Evolutionary conservation across 2,329 filamentous ascomycete genomes (phyloP).

Genomic region (Aspergillus sp.): DNA sequence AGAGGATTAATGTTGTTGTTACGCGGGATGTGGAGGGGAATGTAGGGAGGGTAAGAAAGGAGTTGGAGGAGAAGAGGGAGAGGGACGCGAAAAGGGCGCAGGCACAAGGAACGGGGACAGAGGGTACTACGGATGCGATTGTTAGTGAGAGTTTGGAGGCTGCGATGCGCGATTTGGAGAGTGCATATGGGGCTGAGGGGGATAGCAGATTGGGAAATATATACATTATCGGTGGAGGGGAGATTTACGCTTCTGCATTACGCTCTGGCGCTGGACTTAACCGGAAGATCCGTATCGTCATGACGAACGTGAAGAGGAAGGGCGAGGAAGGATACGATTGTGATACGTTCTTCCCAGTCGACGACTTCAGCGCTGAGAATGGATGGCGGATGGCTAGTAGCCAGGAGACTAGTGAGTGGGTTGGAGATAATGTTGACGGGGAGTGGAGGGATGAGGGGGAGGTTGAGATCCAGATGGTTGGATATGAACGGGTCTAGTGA

Average conservation of each 20-base stretch:
- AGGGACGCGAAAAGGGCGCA: constrained; percentile 11
- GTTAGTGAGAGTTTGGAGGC: constrained; percentile 53
- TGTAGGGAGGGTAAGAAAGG: constrained; percentile 26
- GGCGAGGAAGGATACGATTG: constrained; percentile 34
- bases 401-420: constrained; percentile 35
- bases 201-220: constrained; percentile 46
- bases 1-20: constrained; percentile 75
- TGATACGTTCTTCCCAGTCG: constrained; percentile 43
- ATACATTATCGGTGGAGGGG: constrained; percentile 85
- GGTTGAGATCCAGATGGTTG: constrained; percentile 44
- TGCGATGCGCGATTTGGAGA: constrained; percentile 43
- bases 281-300: constrained; percentile 28
- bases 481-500: constrained; percentile 31
- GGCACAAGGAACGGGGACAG: constrained; percentile 2
- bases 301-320: constrained; percentile 35
- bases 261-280: not conserved
- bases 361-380: constrained; percentile 22
- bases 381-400: constrained; percentile 27
- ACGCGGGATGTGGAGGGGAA: constrained; percentile 40
- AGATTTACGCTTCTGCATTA: constrained; percentile 73
- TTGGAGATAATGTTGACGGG: constrained; percentile 34
- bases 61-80: constrained; percentile 25
- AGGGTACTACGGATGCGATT: constrained; percentile 35
- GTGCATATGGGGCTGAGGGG: constrained; percentile 13
- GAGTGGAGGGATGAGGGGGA: constrained; percentile 45